Conservation (phyloP, 2,329 filamentous ascomycete species). For the Rhynchosporium secalis region DNA sequence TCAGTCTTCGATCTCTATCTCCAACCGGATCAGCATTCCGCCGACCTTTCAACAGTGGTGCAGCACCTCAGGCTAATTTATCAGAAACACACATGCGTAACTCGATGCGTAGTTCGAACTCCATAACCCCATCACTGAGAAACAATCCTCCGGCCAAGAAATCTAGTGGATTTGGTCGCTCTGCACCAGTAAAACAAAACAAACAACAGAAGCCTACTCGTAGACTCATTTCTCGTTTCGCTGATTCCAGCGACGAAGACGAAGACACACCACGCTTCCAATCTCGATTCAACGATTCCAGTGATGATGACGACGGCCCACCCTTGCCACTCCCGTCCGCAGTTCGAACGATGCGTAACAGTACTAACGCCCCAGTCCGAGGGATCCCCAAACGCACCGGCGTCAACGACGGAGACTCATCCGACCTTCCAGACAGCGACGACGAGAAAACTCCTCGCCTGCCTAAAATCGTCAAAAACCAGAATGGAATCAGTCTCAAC, state of each 20-base stretch:
- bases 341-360: constrained; percentile 27
- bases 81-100: constrained; percentile 48
- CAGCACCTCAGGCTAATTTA: constrained; percentile 43
- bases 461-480: constrained; percentile 22
- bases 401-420: constrained; percentile 60
- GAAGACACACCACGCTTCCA: constrained; percentile 37
- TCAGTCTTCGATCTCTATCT: constrained; percentile 70
- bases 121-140: constrained; percentile 28
- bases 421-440: constrained; percentile 61
- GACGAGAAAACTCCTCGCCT: constrained; percentile 47
- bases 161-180: constrained; percentile 32
- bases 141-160: constrained; percentile 20
- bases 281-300: constrained; percentile 62
- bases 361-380: constrained; percentile 42
- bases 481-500: constrained; percentile 21
- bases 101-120: constrained; percentile 43
- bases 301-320: constrained; percentile 52
- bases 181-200: constrained; percentile 18
- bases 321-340: constrained; percentile 20
- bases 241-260: constrained; percentile 41
- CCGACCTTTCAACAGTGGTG: constrained; percentile 45
- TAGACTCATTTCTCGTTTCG: constrained; percentile 36
- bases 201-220: constrained; percentile 25
- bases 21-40: constrained; percentile 56
- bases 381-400: constrained; percentile 47